A percentile compares a stretch with the other conserved stretches of the same genome.
These are phyloP conservation scores for Cryptococcus deneoformans DNA, from an alignment of 1,284 basidiomycete species.

Conservation along the genomic window DNA sequence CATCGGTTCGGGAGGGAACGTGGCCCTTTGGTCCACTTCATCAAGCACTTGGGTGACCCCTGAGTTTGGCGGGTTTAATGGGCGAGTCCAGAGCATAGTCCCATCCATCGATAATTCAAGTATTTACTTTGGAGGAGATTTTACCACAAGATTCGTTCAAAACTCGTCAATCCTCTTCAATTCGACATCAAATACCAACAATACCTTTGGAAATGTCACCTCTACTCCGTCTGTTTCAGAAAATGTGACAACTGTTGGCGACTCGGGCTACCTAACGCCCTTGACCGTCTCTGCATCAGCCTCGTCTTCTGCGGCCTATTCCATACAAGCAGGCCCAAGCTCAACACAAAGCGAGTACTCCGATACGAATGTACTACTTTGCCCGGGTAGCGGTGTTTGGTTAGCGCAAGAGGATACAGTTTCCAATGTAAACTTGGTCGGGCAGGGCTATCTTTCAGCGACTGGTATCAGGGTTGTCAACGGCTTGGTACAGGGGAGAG, in stretches of 20 bases:
- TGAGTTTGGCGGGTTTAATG: conserved; percentile 78
- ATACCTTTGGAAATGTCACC: conserved; percentile 66
- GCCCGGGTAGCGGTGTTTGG: conserved; percentile 75
- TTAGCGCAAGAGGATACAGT: conserved; percentile 68
- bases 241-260: conserved; percentile 70
- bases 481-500: conserved; percentile 69
- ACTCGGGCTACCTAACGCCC: conserved; percentile 87
- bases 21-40: conserved; percentile 74
- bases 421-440: conserved; percentile 70
- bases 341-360: conserved; percentile 63
- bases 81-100: conserved; percentile 74
- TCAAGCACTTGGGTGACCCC: conserved; percentile 61
- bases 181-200: conserved; percentile 57
- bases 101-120: conserved; percentile 67
- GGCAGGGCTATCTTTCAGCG: conserved; percentile 59
- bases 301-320: conserved; percentile 48
- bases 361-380: conserved; percentile 73
- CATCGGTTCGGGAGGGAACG: conserved; percentile 55
- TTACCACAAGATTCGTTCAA: conserved; percentile 68
- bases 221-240: conserved; percentile 38
- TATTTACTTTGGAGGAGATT: conserved; percentile 84
- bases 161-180: conserved; percentile 54
- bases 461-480: conserved; percentile 86
- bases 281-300: conserved; percentile 61
- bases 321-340: conserved; percentile 69